phyloP scores from a whole-genome alignment of 495 filamentous ascomycete species.

The Astrothelium macrocarpum region DNA sequence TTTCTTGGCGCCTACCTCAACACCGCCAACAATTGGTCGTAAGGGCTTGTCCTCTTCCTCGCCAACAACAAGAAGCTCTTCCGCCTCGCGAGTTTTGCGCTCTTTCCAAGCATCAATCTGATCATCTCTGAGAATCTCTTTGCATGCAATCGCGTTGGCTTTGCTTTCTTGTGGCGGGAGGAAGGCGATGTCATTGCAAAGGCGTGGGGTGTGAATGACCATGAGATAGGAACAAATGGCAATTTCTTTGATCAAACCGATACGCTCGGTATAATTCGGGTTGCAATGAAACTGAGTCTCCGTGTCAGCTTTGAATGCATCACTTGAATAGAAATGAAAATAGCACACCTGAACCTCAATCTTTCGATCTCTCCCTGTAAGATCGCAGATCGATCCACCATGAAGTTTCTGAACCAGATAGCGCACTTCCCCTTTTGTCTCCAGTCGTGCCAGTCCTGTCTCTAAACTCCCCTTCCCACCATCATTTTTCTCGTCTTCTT shows the following conservation, averaged over 20 bases:
- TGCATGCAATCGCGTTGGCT: constrained; percentile 69
- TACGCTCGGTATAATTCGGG: constrained; percentile 62
- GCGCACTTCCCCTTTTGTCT: constrained; percentile 62
- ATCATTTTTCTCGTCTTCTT: constrained; percentile 29
- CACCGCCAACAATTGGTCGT: constrained; percentile 45
- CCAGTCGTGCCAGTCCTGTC: constrained; percentile 27
- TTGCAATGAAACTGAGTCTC: constrained; percentile 72
- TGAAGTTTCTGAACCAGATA: constrained; percentile 84
- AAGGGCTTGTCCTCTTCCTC: background rate
- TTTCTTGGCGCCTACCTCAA: constrained; percentile 48
- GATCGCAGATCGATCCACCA: constrained; percentile 82
- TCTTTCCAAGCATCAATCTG: constrained; percentile 50
- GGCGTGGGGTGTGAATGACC: constrained; percentile 84
- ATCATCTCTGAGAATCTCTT: constrained; percentile 53
- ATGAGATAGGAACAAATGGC: constrained; percentile 91
- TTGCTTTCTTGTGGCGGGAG: constrained; percentile 72
- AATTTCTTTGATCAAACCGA: constrained; percentile 91
- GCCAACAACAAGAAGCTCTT: constrained; percentile 32
- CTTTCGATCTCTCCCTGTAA: constrained; percentile 73
- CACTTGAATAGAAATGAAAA: background rate
- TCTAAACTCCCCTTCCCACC: constrained; percentile 14
- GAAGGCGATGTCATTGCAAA: constrained; percentile 91
- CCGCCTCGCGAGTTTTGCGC: constrained; percentile 19
- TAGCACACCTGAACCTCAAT: constrained; percentile 65
- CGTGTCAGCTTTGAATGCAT: constrained; percentile 4